These are phyloP conservation scores for Typha latifolia DNA, from an alignment of 176 grass and related monocot genomes.

Conservation along the genomic window DNA sequence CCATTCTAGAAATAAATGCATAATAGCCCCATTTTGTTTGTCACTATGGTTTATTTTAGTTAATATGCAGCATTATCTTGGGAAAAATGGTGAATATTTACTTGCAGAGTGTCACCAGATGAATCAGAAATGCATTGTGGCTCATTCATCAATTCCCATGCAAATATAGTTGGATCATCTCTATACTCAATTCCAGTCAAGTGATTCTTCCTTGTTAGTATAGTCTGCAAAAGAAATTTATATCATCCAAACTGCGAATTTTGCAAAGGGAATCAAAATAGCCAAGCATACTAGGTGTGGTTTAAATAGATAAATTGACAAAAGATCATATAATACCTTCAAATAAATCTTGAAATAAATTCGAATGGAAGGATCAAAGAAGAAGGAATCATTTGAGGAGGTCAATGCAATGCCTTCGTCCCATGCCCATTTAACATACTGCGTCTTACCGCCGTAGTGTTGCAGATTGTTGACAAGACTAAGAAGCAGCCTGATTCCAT, in stretches of 20 bases:
- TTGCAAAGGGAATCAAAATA: no score
- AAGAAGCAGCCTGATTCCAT: constrained; percentile 61
- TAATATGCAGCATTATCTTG: neutral
- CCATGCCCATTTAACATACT: constrained; percentile 28
- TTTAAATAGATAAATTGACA: neutral
- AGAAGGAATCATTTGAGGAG: constrained; percentile 28
- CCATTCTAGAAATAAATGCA: no score
- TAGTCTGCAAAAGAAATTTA: constrained; percentile 1
- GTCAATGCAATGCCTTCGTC: constrained; percentile 20
- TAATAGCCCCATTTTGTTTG: no score
- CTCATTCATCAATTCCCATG: constrained; percentile 98
- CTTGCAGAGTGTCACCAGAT: constrained; percentile 81
- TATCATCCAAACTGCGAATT: neutral
- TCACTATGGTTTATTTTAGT: no score
- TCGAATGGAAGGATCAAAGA: constrained; percentile 18
- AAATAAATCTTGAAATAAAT: constrained; percentile 22
- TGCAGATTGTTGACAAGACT: constrained; percentile 48
- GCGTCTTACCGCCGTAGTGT: constrained; percentile 23
- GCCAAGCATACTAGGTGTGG: no score
- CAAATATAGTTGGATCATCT: constrained; percentile 79
- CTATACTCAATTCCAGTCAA: constrained; percentile 26
- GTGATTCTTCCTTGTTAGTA: constrained; percentile 28
- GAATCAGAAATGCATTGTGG: constrained; percentile 77
- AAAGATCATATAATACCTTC: neutral
- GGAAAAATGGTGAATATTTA: constrained; percentile 11